phyloP scores from a whole-genome alignment of 805 yeast species.

The Barnettozyma vustinii region DNA sequence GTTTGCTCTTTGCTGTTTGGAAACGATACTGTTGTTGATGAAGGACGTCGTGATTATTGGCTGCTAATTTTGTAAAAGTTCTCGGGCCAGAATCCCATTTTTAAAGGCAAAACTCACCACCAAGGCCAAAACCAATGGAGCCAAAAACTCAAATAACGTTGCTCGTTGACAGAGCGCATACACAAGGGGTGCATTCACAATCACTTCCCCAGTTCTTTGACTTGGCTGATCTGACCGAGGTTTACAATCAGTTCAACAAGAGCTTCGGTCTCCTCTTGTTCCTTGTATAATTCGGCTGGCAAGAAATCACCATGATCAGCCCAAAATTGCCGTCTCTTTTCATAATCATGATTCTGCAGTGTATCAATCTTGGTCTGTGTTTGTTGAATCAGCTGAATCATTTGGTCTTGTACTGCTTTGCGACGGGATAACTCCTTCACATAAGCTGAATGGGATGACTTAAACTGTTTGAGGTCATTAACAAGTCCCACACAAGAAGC shows the following conservation, averaged over 20 bases:
- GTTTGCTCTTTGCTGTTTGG: too few species aligned
- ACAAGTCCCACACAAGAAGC: background rate
- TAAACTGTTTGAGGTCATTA: conserved; percentile 31
- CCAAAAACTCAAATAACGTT: too few species aligned
- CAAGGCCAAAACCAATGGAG: too few species aligned
- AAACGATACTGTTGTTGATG: too few species aligned
- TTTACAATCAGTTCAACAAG: conserved; percentile 1
- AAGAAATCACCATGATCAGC: conserved; percentile 46
- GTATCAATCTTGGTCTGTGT: conserved; percentile 36
- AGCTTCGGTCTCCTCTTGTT: conserved; percentile 29
- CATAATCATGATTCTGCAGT: conserved; percentile 40
- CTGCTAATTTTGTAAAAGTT: too few species aligned
- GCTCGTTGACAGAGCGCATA: too few species aligned
- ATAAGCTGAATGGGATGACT: conserved; percentile 45
- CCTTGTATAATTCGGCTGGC: conserved; percentile 49
- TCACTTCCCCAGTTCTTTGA: background rate
- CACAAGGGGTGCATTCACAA: background rate
- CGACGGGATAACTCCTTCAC: conserved; percentile 51
- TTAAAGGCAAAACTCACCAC: too few species aligned
- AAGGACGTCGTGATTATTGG: too few species aligned
- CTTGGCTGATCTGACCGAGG: background rate
- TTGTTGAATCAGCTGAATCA: conserved; percentile 35
- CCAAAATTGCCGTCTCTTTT: conserved; percentile 39
- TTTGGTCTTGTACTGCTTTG: conserved; percentile 32
- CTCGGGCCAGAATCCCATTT: too few species aligned